Evolutionary conservation across 2,329 filamentous ascomycete genomes (phyloP), one percentile per base, ranked within the genome.

Genomic region (Fusarium sp.): DNA sequence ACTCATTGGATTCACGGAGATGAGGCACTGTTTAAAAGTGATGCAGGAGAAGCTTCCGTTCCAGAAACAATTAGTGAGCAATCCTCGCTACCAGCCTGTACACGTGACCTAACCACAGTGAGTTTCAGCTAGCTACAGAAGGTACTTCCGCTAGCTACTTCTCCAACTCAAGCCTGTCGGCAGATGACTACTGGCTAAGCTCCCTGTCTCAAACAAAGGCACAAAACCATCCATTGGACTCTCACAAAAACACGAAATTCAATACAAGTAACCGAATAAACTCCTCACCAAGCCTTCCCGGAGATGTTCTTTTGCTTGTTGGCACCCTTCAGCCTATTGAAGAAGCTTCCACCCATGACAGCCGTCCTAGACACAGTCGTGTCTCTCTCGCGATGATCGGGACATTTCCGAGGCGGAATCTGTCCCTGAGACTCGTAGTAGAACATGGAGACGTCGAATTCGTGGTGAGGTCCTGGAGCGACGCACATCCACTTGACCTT

Each of bases 371-470:
- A 50, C 11, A 63, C 62, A 0, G 59, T 70, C 8, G 48, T 56
- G 34, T 69, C 71, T 5, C 60, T 37, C 25, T 73, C 66, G 5
- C 59, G 50, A 52, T 77, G 75, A 18, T 62, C 64, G 5, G 64
- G 41, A 13, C 81, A 83, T 13, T 60, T 71, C 3, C 70, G 70
- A 3, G 80, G 80, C 11, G 77, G 43, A 3, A 64, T 43, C 27
- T 74, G 59, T 0, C 81, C 81, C 59, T 83, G 82, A 3, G 80
- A 81, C 71, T 83, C 82, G 54, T 80, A 82, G 48, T 81, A 84
- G 68, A 84, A 84, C 1, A 50, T 66, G 1, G 81, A 83, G 0
- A 81, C 66, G 2, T 78, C 66, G 59, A 83, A 84, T 61, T 80
- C 76, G 34, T 83, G 82, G 39, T 76, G 60, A 4, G 71, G 70